Percentiles rank a stretch among this genome's conserved stretches.
Conservation (phyloP, 257 asterid genomes). For the Perilla frutescens region DNA sequence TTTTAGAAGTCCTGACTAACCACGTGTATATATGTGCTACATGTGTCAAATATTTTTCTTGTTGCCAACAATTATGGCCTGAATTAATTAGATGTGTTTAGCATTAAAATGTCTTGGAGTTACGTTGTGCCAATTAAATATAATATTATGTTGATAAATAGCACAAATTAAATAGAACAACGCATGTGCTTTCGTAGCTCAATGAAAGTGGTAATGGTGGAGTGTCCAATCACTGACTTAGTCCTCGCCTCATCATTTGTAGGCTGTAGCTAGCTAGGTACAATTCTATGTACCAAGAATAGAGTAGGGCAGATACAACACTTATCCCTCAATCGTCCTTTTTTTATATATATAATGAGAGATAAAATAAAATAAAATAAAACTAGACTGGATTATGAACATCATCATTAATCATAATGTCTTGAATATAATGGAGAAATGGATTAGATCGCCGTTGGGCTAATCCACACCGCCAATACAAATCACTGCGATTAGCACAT, state of each 20-base stretch:
- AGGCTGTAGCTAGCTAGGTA: neutral
- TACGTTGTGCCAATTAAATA: neutral
- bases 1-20: constrained; percentile 7
- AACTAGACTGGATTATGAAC: no score
- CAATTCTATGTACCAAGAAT: constrained; percentile 10
- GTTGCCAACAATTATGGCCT: neutral
- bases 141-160: neutral
- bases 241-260: constrained; percentile 4
- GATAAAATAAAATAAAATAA: no score
- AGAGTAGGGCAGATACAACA: neutral
- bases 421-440: no score
- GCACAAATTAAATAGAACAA: neutral
- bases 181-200: constrained; percentile 3
- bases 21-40: neutral
- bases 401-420: no score
- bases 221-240: neutral
- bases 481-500: no score
- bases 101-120: neutral
- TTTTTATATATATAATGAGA: no score
- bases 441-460: no score
- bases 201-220: neutral
- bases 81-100: neutral
- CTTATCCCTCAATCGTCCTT: no score
- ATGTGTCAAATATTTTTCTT: neutral
- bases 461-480: no score